phyloP scores from a whole-genome alignment of 129 eudicot genomes.

The Cynara cardunculus region DNA sequence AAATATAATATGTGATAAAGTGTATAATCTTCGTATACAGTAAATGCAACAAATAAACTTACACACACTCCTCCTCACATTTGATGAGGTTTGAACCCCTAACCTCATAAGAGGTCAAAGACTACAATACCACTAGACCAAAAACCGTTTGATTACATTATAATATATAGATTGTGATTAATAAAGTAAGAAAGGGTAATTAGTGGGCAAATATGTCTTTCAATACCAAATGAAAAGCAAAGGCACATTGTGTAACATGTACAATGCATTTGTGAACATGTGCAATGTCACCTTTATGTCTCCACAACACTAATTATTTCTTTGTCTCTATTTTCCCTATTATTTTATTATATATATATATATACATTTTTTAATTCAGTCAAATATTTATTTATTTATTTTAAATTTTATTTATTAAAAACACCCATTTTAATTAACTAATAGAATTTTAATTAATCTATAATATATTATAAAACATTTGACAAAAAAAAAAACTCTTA shows the following conservation, averaged over 20 bases:
- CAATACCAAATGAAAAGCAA: constrained; percentile 39
- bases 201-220: constrained; percentile 40
- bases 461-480: no score
- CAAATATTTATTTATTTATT: constrained; percentile 10
- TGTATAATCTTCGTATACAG: no score
- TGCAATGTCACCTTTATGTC: constrained; percentile 40
- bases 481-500: no score
- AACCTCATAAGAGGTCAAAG: no score
- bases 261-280: constrained; percentile 41
- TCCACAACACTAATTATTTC: constrained; percentile 32
- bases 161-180: neutral
- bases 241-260: constrained; percentile 39
- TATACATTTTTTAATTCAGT: constrained; percentile 4
- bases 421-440: neutral
- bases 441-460: no score
- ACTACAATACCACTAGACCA: no score
- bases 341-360: neutral
- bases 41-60: no score
- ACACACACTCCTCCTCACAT: no score
- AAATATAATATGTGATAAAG: no score
- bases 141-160: no score
- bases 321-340: constrained; percentile 16
- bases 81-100: no score
- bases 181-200: neutral
- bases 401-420: neutral